Evolutionary conservation across 805 yeast species (phyloP).

Genomic region (Yarrowia sp.): DNA sequence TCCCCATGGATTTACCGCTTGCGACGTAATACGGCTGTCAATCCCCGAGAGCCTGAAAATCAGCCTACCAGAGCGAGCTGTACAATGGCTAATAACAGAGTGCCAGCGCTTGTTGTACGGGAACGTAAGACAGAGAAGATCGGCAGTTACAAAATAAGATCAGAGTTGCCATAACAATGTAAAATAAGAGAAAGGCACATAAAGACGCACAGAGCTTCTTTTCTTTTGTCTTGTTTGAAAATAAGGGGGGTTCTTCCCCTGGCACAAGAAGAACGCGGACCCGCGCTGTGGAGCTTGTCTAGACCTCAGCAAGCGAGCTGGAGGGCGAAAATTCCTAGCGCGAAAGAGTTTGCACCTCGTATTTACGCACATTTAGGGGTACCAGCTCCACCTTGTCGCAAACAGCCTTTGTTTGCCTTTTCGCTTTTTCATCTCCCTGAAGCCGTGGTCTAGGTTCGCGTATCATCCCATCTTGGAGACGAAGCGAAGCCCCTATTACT

Average conservation of each 20-base stretch:
- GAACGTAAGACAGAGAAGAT: constrained; percentile 31
- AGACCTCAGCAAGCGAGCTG: constrained; percentile 3
- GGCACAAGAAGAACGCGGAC: not conserved
- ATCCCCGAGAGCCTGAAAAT: not conserved
- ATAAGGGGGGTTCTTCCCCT: not conserved
- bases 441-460: not conserved
- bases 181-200: not conserved
- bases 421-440: not conserved
- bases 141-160: constrained; percentile 30
- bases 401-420: not conserved
- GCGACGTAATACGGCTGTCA: constrained; percentile 1
- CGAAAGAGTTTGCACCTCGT: not conserved
- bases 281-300: constrained; percentile 17
- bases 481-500: constrained; percentile 18
- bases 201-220: constrained; percentile 4
- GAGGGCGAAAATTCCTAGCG: not conserved
- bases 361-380: constrained; percentile 20
- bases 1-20: not conserved
- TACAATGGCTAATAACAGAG: too few species aligned
- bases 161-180: not conserved
- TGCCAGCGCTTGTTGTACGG: constrained; percentile 1
- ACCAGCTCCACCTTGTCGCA: not conserved
- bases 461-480: not conserved
- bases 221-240: constrained; percentile 15
- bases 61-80: too few species aligned